Base-by-base conservation (phyloP, 1,284 basidiomycete species). In the Ganoderma resinaceum region DNA sequence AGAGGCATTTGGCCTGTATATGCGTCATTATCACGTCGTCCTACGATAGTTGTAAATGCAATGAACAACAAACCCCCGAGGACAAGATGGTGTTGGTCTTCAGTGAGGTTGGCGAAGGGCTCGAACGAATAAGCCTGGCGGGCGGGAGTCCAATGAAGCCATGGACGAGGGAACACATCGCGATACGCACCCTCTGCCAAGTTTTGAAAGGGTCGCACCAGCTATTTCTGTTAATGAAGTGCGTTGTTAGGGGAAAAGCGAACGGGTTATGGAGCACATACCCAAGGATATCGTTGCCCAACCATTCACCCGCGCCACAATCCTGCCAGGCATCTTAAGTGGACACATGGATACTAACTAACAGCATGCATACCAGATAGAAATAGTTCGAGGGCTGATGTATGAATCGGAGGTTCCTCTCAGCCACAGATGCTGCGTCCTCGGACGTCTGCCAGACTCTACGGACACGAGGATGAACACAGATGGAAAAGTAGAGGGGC, bases 261-360 rank as follows among this genome's bases (percentile, higher is more conserved):
- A 9, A 23, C 3, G 18, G 23, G 29, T 16, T 18, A 64, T 59
- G 60, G 38, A n/a, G 16, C 5, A 59, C 65, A n/a, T 61, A 74
- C 76, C 75, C 76, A 23, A 68, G 40, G 16, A 74, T 52, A 52
- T 82, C 73, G 38, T 82, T 81, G 9, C 91, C 92, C 9, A 95
- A 71, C 93, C 94, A 96, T 46, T 80, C 87, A 1, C 95, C 94
- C 0, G 81, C 89, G 14, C 95, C 94, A 76, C 93, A 94, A 72
- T 95, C 92, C 89, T 89, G 62, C 23, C 26, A 18, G 12, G 38
- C 12, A 14, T 12, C 37, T 23, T 3, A 18, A 7, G 16, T 42
- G 37, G 7, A 58, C 6, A 61, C 9, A 20, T 43, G 4, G 2
- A 18, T 14, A 2, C 12, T 20, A 53, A 18, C 80, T 55, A n/a